Conservation (phyloP, 768 basidiomycete species). For the Tulasnella calospora region DNA sequence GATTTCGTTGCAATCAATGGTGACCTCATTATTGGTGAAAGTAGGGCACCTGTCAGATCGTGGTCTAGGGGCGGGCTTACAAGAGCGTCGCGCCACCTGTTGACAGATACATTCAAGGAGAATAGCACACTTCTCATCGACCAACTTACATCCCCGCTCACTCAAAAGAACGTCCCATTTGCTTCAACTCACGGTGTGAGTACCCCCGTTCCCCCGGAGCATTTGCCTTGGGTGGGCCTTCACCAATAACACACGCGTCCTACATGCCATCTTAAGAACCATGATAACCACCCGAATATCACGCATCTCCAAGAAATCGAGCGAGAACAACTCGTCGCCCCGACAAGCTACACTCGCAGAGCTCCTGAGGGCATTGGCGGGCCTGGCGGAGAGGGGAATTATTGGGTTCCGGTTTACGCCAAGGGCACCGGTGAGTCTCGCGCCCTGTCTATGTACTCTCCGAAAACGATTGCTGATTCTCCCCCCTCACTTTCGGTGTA, state of each 20-base stretch:
- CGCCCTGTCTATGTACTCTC: neutral
- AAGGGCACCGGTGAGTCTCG: conserved; percentile 21
- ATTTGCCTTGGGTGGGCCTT: neutral
- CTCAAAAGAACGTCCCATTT: conserved; percentile 55
- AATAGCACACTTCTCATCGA: conserved; percentile 66
- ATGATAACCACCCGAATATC: conserved; percentile 69
- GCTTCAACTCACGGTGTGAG: conserved; percentile 64
- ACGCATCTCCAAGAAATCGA: conserved; percentile 61
- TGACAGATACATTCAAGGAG: conserved; percentile 43
- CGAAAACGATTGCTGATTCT: neutral
- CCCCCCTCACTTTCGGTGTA: neutral
- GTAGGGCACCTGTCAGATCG: conserved; percentile 36
- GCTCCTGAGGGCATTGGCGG: conserved; percentile 62
- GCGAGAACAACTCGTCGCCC: conserved; percentile 55
- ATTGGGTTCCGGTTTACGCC: conserved; percentile 64
- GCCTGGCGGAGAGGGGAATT: conserved; percentile 58
- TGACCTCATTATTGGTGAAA: conserved; percentile 68
- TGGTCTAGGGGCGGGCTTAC: neutral
- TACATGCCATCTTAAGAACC: conserved; percentile 48
- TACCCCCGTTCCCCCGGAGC: neutral
- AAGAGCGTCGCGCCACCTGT: neutral
- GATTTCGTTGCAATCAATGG: conserved; percentile 72
- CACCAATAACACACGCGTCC: neutral
- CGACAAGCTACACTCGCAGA: conserved; percentile 57
- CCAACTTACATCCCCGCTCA: conserved; percentile 57